Evolutionary conservation across 2,329 filamentous ascomycete genomes (phyloP).

Genomic region (Colletotrichum abscissum): DNA sequence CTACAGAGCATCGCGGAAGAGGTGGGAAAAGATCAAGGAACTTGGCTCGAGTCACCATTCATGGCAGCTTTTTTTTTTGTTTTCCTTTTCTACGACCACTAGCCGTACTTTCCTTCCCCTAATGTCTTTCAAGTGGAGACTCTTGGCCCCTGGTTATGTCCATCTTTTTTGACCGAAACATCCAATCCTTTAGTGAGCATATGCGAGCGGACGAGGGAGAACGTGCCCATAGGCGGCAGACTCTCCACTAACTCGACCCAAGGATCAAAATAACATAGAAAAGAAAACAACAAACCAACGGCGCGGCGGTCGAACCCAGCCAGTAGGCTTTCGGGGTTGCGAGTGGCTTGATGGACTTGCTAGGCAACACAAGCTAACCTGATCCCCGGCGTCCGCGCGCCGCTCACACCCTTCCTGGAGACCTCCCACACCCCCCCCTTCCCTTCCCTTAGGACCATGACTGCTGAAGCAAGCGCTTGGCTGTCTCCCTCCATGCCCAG

Average conservation of each 20-base stretch:
- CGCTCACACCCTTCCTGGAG: background rate
- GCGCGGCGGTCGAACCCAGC: background rate
- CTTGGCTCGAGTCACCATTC: background rate
- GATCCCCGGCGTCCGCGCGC: constrained; percentile 10
- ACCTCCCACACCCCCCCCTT: background rate
- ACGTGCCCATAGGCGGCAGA: background rate
- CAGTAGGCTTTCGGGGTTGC: constrained; percentile 17
- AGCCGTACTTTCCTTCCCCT: background rate
- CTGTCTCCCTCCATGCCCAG: constrained; percentile 13
- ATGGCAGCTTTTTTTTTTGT: background rate
- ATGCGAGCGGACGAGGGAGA: background rate
- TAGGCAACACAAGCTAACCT: constrained; percentile 28
- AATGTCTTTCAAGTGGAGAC: constrained; percentile 8
- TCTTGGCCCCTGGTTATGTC: background rate
- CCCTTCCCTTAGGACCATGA: background rate
- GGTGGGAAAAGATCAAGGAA: background rate
- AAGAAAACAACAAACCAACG: constrained; percentile 28
- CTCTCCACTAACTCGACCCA: background rate
- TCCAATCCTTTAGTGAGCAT: constrained; percentile 15
- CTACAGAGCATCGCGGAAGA: background rate
- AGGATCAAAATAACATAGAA: background rate
- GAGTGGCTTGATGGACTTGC: constrained; percentile 20
- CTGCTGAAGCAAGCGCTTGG: constrained; percentile 23
- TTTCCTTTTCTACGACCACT: background rate
- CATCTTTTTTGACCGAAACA: constrained; percentile 27